Percentiles rank a stretch among this genome's conserved stretches.
Conservation (phyloP, 2,329 filamentous ascomycete species). For the Pyrenophora seminiperda region DNA sequence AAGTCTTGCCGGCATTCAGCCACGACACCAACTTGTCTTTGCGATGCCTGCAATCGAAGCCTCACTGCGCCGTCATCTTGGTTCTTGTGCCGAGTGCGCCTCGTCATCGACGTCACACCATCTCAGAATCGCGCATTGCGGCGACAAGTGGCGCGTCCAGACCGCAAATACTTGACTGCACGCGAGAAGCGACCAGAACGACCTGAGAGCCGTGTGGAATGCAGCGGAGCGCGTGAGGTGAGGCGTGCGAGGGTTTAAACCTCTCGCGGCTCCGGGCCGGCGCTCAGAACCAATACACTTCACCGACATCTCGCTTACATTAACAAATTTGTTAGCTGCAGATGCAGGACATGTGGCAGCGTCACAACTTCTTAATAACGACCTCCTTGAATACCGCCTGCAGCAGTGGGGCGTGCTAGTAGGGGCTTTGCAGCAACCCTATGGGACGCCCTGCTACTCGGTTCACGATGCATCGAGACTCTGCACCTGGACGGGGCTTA, state of each 20-base stretch:
- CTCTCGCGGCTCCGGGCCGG: conserved; percentile 39
- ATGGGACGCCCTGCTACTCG: conserved; percentile 38
- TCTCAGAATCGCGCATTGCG: conserved; percentile 29
- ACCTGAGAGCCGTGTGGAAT: conserved; percentile 21
- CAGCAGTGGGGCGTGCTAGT: conserved; percentile 43
- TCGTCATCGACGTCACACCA: conserved; percentile 28
- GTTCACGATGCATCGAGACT: conserved; percentile 32
- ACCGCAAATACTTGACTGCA: conserved; percentile 32
- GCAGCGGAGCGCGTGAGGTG: conserved; percentile 30
- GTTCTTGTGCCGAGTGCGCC: conserved; percentile 4
- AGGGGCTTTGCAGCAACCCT: conserved; percentile 38
- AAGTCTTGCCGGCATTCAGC: conserved; percentile 9
- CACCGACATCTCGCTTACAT: conserved; percentile 34
- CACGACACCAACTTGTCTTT: conserved; percentile 8
- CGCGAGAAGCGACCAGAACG: conserved; percentile 26
- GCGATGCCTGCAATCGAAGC: conserved; percentile 19
- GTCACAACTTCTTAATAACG: conserved; percentile 41
- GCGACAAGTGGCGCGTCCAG: conserved; percentile 35
- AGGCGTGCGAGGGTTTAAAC: conserved; percentile 37
- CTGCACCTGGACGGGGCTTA: conserved; percentile 25
- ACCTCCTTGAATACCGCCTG: conserved; percentile 44
- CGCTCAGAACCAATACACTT: conserved; percentile 36
- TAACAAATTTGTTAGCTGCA: conserved; percentile 44
- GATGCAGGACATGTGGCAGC: conserved; percentile 49
- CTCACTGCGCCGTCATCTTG: conserved; percentile 14